A percentile compares a stretch with the other conserved stretches of the same genome.
These are phyloP conservation scores for Colletotrichum orchidophilum DNA, from an alignment of 2,329 filamentous ascomycete species.

Conservation along the genomic window DNA sequence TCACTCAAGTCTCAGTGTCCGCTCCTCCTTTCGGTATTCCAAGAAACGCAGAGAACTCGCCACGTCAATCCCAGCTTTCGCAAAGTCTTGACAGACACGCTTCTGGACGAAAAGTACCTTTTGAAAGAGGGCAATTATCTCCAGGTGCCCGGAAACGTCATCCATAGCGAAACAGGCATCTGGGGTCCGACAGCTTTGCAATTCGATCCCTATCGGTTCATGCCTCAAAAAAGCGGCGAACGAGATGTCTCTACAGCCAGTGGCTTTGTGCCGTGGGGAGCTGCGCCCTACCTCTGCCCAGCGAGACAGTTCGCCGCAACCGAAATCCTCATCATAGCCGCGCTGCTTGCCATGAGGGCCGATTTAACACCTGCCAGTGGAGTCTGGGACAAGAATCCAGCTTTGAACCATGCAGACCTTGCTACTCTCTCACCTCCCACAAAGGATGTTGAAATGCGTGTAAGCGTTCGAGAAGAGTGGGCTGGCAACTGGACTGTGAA, in stretches of 20 bases:
- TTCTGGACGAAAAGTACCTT: conserved; percentile 47
- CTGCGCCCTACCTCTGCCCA: conserved; percentile 42
- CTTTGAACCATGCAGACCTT: conserved; percentile 5
- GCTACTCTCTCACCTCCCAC: conserved; percentile 5
- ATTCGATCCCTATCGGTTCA: conserved; percentile 38
- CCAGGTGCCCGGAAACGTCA: conserved; percentile 43
- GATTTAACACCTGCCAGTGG: conserved; percentile 18
- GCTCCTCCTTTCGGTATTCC: conserved; percentile 45
- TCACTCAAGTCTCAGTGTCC: conserved; percentile 45
- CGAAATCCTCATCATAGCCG: conserved; percentile 39
- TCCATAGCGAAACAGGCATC: conserved; percentile 37
- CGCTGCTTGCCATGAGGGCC: conserved; percentile 28
- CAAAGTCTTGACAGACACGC: conserved; percentile 43
- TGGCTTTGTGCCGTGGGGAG: conserved; percentile 39
- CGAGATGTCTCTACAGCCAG: neutral
- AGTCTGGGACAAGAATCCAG: conserved; percentile 11
- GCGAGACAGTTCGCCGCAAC: conserved; percentile 42
- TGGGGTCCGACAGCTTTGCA: conserved; percentile 42
- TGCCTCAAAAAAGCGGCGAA: neutral
- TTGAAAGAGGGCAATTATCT: conserved; percentile 47
- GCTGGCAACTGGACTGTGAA: conserved; percentile 34
- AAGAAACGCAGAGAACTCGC: conserved; percentile 46
- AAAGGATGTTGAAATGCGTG: conserved; percentile 5
- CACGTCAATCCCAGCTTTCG: conserved; percentile 41
- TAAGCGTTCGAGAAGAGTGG: neutral